Percentiles rank a stretch among this genome's conserved stretches.
Conservation (phyloP, 2,329 filamentous ascomycete species). For the Diplodia intermedia region DNA sequence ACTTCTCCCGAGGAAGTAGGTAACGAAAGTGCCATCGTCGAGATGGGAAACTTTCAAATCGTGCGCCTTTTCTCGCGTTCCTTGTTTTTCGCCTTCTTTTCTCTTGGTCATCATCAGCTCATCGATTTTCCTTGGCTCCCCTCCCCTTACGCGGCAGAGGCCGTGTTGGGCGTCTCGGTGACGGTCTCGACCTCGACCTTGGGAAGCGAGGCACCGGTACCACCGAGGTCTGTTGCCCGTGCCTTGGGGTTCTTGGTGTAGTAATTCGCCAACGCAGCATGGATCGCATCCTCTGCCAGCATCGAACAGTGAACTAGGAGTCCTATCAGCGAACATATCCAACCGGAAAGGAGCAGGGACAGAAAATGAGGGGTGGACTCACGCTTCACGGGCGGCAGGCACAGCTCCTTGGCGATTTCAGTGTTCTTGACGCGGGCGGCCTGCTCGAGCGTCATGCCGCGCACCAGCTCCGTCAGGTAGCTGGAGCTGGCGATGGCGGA, state of each 20-base stretch:
- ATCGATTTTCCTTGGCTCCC: neutral
- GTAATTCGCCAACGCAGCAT: slow-evolving; percentile 89
- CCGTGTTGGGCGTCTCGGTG: slow-evolving; percentile 37
- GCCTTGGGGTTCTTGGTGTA: slow-evolving; percentile 87
- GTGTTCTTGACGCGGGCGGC: slow-evolving; percentile 93
- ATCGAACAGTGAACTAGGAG: slow-evolving; percentile 80
- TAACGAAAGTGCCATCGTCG: slow-evolving; percentile 13
- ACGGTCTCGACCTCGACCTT: slow-evolving; percentile 68
- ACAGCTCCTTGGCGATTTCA: slow-evolving; percentile 96
- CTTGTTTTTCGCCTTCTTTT: neutral
- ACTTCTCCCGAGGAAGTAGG: neutral
- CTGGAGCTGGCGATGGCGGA: slow-evolving; percentile 93
- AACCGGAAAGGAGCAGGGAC: neutral
- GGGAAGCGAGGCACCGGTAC: slow-evolving; percentile 73
- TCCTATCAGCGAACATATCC: neutral
- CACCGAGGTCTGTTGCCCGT: slow-evolving; percentile 75
- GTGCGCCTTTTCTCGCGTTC: neutral
- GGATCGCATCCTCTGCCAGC: slow-evolving; percentile 92
- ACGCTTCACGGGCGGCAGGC: slow-evolving; percentile 86
- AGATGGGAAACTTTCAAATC: slow-evolving; percentile 5
- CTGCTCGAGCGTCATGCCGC: slow-evolving; percentile 95
- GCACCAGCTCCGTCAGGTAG: slow-evolving; percentile 92
- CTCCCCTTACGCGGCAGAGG: slow-evolving; percentile 13
- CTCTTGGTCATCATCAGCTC: slow-evolving; percentile 5
- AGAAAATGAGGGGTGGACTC: slow-evolving; percentile 51